These are phyloP conservation scores for Lentinus brumalis DNA, from an alignment of 768 basidiomycete species.

Conservation along the genomic window DNA sequence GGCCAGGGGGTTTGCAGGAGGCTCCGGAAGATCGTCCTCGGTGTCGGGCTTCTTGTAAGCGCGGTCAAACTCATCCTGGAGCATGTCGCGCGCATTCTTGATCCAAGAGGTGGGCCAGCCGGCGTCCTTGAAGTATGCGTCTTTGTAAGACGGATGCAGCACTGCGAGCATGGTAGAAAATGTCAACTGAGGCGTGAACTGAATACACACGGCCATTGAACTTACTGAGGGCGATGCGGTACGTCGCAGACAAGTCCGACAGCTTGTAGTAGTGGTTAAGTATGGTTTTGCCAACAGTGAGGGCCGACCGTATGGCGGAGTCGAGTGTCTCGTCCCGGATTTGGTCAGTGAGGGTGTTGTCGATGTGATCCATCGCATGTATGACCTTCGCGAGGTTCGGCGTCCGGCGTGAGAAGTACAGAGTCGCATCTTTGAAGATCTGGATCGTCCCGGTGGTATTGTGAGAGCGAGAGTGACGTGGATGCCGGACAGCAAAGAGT, in stretches of 20 bases:
- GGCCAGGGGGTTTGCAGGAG: too few species aligned
- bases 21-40: too few species aligned
- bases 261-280: constrained; percentile 30
- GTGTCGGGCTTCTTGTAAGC: too few species aligned
- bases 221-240: constrained; percentile 33
- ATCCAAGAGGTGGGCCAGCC: constrained; percentile 13
- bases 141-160: constrained; percentile 15
- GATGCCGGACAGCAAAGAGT: neutral
- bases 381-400: constrained; percentile 26
- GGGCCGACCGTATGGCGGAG: constrained; percentile 8
- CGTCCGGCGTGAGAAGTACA: constrained; percentile 17
- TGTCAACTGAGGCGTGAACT: neutral
- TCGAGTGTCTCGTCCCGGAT: neutral
- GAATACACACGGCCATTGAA: neutral
- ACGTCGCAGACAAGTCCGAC: constrained; percentile 27
- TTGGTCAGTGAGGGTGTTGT: constrained; percentile 23
- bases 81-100: neutral
- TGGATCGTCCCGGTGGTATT: too few species aligned
- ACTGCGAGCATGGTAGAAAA: neutral
- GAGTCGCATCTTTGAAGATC: constrained; percentile 19
- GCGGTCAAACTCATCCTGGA: neutral
- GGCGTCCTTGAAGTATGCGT: constrained; percentile 10
- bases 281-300: constrained; percentile 23
- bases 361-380: constrained; percentile 32
- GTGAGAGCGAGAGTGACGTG: too few species aligned